phyloP scores from a whole-genome alignment of 495 filamentous ascomycete species.

The Elasticomyces elasticus region DNA sequence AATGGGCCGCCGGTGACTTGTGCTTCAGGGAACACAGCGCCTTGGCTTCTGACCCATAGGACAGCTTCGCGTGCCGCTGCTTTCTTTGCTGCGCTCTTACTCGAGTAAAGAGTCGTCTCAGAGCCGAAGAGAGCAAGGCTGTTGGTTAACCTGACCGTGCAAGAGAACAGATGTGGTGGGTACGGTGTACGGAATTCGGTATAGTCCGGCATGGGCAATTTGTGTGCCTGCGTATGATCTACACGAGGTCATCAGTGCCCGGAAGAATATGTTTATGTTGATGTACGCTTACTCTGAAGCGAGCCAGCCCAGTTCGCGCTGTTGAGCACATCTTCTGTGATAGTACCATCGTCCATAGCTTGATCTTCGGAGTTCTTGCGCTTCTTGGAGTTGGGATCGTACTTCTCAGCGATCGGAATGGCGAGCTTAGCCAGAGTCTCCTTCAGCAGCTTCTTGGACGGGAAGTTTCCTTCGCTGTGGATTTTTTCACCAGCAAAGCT shows the following conservation, averaged over 20 bases:
- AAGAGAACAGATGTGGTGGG: conserved; percentile 16
- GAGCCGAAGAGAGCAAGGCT: conserved; percentile 22
- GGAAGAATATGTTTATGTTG: background rate
- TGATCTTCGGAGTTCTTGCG: background rate
- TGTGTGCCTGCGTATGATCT: conserved; percentile 13
- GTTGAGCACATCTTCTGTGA: background rate
- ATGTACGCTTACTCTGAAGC: conserved; percentile 5
- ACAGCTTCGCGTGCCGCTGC: conserved; percentile 25
- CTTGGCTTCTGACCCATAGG: conserved; percentile 21
- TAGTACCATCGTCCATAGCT: background rate
- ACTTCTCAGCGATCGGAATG: background rate
- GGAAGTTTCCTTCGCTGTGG: background rate
- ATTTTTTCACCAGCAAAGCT: background rate
- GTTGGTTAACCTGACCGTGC: conserved; percentile 13
- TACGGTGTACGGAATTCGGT: conserved; percentile 14
- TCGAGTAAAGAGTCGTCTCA: conserved; percentile 1
- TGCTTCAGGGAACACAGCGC: conserved; percentile 3
- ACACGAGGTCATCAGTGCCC: background rate
- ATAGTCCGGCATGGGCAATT: conserved; percentile 11
- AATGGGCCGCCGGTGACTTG: background rate
- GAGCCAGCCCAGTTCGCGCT: conserved; percentile 12
- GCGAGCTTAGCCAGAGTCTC: conserved; percentile 16
- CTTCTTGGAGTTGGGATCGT: background rate
- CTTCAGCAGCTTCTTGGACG: conserved; percentile 18
- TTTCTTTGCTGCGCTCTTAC: conserved; percentile 23